Evolutionary conservation across 139 green algal genomes (phyloP).

Genomic region (Protoeuglena noctilucae): DNA sequence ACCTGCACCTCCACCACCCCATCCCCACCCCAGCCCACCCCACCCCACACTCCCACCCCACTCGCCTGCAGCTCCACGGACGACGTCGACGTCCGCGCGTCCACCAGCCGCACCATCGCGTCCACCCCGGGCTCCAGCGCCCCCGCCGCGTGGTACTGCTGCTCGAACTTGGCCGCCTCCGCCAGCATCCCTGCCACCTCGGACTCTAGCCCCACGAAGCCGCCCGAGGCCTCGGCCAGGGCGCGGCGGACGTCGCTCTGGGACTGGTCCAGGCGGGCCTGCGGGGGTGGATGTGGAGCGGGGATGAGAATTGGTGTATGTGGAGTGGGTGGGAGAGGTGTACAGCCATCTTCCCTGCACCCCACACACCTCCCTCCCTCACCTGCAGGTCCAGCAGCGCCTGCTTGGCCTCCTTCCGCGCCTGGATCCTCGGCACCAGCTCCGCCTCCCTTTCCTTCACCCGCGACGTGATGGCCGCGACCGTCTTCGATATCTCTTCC

Average conservation of each 20-base stretch:
- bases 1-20: too few relatives aligned
- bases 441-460: constrained; percentile 12
- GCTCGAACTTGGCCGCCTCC: constrained; percentile 1
- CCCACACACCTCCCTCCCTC: background rate
- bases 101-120: background rate
- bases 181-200: background rate
- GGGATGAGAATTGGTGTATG: too few relatives aligned
- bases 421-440: constrained; percentile 14
- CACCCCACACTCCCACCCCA: too few relatives aligned
- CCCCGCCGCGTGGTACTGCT: background rate
- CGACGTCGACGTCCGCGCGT: constrained; percentile 4
- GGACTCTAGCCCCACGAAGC: constrained; percentile 3
- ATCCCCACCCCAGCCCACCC: too few relatives aligned
- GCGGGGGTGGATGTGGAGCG: too few relatives aligned
- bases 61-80: too few relatives aligned
- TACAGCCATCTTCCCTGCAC: background rate
- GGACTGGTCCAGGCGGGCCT: too few relatives aligned
- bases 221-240: background rate
- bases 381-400: constrained; percentile 9
- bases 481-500: constrained; percentile 4
- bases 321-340: background rate
- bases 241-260: background rate
- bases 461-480: constrained; percentile 5
- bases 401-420: constrained; percentile 3
- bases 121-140: constrained; percentile 2